A percentile compares a stretch with the other conserved stretches of the same genome.
phyloP scores from a whole-genome alignment of 176 grass and related monocot genomes.

The Raddia distichophylla region DNA sequence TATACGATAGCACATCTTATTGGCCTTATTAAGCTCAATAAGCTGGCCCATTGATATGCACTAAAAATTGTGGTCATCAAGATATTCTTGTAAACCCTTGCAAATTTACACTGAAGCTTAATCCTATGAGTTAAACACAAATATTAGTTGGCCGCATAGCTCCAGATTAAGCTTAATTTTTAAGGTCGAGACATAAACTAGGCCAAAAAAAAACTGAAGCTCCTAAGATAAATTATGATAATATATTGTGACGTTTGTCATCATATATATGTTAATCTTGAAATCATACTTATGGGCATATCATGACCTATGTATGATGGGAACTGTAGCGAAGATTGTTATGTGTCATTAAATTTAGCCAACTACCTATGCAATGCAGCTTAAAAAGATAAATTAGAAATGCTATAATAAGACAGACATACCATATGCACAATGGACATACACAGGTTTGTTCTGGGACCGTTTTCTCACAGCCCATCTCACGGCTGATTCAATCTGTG shows the following conservation, averaged over 20 bases:
- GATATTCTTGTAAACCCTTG: neutral
- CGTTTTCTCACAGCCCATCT: slow-evolving; percentile 72
- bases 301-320: slow-evolving; percentile 20
- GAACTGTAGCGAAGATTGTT: neutral
- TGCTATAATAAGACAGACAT: slow-evolving; percentile 40
- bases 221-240: slow-evolving; percentile 19
- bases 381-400: neutral
- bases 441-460: slow-evolving; percentile 70
- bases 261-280: neutral
- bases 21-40: neutral
- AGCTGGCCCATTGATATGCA: neutral
- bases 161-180: slow-evolving; percentile 27
- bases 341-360: neutral
- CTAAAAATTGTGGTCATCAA: neutral
- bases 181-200: slow-evolving; percentile 1
- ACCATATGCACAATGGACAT: slow-evolving; percentile 96
- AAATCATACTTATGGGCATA: neutral
- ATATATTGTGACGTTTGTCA: neutral
- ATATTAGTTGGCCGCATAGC: neutral
- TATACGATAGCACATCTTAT: neutral
- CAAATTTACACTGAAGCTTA: slow-evolving; percentile 1
- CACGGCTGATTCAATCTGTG: slow-evolving; percentile 77
- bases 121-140: slow-evolving; percentile 3
- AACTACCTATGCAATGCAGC: neutral
- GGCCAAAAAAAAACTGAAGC: neutral